Evolutionary conservation across 2,329 filamentous ascomycete species (phyloP).

Genomic region (Fusarium sororula): DNA sequence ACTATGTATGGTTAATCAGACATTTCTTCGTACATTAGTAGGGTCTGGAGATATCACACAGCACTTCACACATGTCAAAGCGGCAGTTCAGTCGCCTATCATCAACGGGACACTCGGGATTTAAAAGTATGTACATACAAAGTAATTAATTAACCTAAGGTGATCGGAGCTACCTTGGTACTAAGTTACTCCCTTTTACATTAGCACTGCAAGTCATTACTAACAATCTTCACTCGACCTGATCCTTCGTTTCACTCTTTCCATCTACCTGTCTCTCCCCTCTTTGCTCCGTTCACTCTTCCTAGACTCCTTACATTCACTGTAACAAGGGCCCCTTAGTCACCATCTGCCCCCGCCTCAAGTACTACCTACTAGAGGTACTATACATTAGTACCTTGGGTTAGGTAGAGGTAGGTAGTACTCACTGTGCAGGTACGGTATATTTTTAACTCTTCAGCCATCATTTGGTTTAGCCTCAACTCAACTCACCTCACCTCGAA

Average conservation of each 20-base stretch:
- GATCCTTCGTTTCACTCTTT: not conserved
- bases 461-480: constrained; percentile 25
- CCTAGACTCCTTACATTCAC: not conserved
- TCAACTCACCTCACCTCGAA: constrained; percentile 8
- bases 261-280: not conserved
- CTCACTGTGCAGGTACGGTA: constrained; percentile 26
- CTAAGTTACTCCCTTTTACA: not conserved
- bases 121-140: not conserved
- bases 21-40: not conserved
- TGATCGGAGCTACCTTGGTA: not conserved
- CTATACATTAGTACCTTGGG: not conserved
- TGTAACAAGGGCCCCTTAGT: constrained; percentile 21
- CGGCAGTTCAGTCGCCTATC: not conserved
- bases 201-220: not conserved
- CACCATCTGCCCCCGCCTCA: constrained; percentile 18
- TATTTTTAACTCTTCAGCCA: constrained; percentile 37
- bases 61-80: not conserved
- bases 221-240: not conserved
- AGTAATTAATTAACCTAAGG: not conserved
- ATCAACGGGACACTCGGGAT: not conserved
- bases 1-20: not conserved
- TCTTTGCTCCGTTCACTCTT: not conserved
- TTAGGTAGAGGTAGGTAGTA: not conserved
- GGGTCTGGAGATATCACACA: not conserved
- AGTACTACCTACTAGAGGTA: not conserved